Conservation (phyloP, 192 early-diverging fungal species). For the Entomortierella chlamydospora region DNA sequence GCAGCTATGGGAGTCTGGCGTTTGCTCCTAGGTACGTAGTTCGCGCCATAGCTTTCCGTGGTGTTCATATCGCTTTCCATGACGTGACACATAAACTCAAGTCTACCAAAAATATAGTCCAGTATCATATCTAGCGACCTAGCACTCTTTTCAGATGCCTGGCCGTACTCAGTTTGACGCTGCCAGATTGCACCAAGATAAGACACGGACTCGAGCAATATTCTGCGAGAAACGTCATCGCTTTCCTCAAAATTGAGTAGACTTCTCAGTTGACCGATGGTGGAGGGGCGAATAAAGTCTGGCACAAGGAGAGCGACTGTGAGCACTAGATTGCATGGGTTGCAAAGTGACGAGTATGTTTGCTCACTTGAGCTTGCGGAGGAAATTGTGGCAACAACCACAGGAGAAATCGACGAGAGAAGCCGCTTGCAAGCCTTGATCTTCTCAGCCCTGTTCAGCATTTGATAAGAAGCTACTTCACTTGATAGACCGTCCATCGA, state of each 20-base stretch:
- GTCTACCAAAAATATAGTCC: conserved; percentile 16
- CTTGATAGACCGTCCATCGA: background rate
- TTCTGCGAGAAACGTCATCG: conserved; percentile 16
- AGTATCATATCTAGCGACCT: conserved; percentile 10
- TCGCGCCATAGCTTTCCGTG: background rate
- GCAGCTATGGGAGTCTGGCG: conserved; percentile 2
- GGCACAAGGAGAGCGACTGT: conserved; percentile 25
- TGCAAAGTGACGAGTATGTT: conserved; percentile 39
- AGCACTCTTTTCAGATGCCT: background rate
- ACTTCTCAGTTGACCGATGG: conserved; percentile 27
- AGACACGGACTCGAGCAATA: conserved; percentile 24
- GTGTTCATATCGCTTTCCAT: conserved; percentile 14
- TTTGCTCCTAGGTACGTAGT: background rate
- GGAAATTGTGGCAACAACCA: background rate
- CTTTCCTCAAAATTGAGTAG: conserved; percentile 29
- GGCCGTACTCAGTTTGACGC: background rate
- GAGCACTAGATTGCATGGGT: conserved; percentile 31
- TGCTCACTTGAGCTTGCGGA: conserved; percentile 1
- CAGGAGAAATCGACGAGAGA: conserved; percentile 9
- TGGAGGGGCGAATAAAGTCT: conserved; percentile 24
- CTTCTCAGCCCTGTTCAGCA: background rate
- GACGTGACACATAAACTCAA: background rate
- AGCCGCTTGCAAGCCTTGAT: conserved; percentile 35
- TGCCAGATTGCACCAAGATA: conserved; percentile 37
- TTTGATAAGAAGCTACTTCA: background rate